Evolutionary conservation across 495 filamentous ascomycete genomes (phyloP), one percentile per base, ranked within the genome.

Genomic region (Talaromyces nanjingensis): DNA sequence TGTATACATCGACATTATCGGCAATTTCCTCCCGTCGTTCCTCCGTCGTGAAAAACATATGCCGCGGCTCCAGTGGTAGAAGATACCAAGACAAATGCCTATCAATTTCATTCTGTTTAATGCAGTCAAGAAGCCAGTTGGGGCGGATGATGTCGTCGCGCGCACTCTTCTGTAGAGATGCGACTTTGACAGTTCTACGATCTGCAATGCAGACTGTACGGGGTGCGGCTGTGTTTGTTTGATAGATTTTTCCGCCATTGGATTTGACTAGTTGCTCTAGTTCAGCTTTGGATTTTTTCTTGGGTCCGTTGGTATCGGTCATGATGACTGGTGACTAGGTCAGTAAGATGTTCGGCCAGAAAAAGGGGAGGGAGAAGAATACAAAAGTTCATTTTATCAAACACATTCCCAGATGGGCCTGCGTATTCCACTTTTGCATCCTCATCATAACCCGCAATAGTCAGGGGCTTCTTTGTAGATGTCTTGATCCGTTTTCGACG

Each of bases 201-300:
- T 98, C 96, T 3, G 88, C 92, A 53, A 99, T 76, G 64, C 89
- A 83, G 34, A 94, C 76, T 34, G 86, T 90, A 47, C 79, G 74
- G 4, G 82, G 73, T 16, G 75, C 81, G 11, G 86, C 82, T 54
- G 74, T 86, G 27, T 90, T 83, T 7, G 84, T 86, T 71, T 97
- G 92, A 52, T 86, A 88, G 52, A 96, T 83, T 42, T 78, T 85
- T n/a, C 92, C 94, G 24, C 94, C 96, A 62, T 98, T 85, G 22
- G 86, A 81, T 72, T 97, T 98, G 68, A 97, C 84, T 1, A 98
- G 77, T 49, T 87, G 81, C 71, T 98, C 93, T n/a, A 98, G 74
- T 58, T 93, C 87, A 0, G 83, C 78, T 70, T 97, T 98, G 31
- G 83, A 79, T 69, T 84, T 89, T 76, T 91, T 93, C 16, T 76